Base-by-base conservation (phyloP, 2,329 filamentous ascomycete species). In the Colletotrichum chlorophyti region DNA sequence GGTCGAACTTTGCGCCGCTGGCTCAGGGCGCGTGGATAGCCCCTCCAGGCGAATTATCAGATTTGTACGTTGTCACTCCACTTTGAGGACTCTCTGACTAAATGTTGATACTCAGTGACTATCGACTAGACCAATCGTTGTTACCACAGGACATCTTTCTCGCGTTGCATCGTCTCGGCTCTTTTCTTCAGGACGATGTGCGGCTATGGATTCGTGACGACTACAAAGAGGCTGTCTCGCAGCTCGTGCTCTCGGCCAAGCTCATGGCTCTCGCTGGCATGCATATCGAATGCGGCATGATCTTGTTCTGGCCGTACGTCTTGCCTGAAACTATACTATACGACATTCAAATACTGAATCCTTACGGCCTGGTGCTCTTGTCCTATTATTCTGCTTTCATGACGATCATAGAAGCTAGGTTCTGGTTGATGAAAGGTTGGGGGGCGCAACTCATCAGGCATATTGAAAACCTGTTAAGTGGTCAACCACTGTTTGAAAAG, bases 381-480 rank as follows among this genome's bases (percentile, higher is more conserved):
- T 65, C 65, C n/a, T 51, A 70, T 35, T 65, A 63, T 23, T 54
- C 61, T 19, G 60, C 70, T 1, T 61, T 65, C 19, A 49, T 68
- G 17, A 61, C 66, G 23, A 41, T 58, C 5, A 34, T 67, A 4
- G 67, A 68, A 38, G 66, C 48, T 26, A 53, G 32, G 15, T 69
- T 64, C 42, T 70, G 68, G 68, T 66, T 48, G 26, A n/a, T 58
- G 6, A 64, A 53, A 48, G 65, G 67, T 4, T 69, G 66, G 68
- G 55, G 63, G 14, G 61, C 37, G 14, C 60, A 62, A 19, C 12
- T 64, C 1, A 49, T 70, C 17, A 31, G 15, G n/a, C 54, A 64
- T 9, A 62, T 68, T 50, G 66, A 70, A 9, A 11, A 17, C 5
- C 9, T 14, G 23, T 14, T 53, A n/a, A 17, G 12, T n/a, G n/a